Conservation (phyloP, 2,329 filamentous ascomycete genomes). For the Xylariales sp. region DNA sequence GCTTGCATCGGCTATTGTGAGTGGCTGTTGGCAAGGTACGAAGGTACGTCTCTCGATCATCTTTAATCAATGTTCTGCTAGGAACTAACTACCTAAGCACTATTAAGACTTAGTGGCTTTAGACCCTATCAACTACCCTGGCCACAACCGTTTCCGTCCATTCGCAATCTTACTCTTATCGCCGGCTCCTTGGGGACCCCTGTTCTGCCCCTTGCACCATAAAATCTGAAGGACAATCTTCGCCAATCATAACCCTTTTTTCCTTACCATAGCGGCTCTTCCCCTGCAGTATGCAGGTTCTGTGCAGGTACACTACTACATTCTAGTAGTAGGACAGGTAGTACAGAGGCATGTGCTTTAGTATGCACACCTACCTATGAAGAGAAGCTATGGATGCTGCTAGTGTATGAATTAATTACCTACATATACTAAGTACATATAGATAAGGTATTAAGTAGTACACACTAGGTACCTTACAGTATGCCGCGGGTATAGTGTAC, state of each 20-base stretch:
- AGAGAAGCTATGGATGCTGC: no score
- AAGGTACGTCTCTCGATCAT: conserved; percentile 17
- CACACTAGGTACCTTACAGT: neutral
- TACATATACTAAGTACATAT: no score
- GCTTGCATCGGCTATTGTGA: conserved; percentile 36
- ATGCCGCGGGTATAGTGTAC: neutral
- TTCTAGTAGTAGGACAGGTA: no score
- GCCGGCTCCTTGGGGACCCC: conserved; percentile 21
- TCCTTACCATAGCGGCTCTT: neutral
- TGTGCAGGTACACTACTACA: neutral
- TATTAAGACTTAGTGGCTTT: conserved; percentile 19
- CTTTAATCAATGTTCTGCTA: no score
- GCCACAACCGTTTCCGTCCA: conserved; percentile 39
- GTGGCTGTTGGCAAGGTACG: conserved; percentile 37
- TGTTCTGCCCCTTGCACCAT: neutral
- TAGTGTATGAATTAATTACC: no score
- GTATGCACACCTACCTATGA: no score
- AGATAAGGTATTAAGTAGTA: no score
- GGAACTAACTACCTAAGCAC: no score
- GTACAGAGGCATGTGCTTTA: no score
- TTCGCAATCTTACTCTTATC: conserved; percentile 47
- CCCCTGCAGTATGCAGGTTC: conserved; percentile 38
- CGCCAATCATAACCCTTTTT: conserved; percentile 13
- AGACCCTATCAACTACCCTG: conserved; percentile 27
- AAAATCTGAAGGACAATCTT: conserved; percentile 7